Evolutionary conservation across 2,329 filamentous ascomycete species (phyloP).

Genomic region (Incumbomyces delicatus): DNA sequence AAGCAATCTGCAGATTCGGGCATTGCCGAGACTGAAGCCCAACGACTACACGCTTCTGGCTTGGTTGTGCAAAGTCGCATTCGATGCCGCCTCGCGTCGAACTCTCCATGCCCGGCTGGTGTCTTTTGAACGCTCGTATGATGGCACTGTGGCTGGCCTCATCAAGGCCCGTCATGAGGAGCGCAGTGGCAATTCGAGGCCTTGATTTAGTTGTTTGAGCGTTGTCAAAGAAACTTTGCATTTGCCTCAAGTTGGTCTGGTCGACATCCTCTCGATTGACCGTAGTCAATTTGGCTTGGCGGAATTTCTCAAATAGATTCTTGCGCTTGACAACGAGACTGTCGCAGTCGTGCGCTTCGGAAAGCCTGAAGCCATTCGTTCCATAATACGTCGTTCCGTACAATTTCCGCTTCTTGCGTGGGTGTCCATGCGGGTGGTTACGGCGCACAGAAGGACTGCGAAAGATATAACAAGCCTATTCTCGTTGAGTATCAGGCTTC

Average conservation of each 20-base stretch:
- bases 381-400: slow-evolving; percentile 13
- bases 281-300: slow-evolving; percentile 30
- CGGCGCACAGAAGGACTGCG: slow-evolving; percentile 7
- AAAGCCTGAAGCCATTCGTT: slow-evolving; percentile 27
- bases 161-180: slow-evolving; percentile 13
- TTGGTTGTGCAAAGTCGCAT: too few species aligned
- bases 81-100: too few species aligned
- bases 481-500: background rate
- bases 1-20: slow-evolving; percentile 35
- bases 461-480: slow-evolving; percentile 19
- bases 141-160: slow-evolving; percentile 10
- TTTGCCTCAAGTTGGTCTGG: slow-evolving; percentile 28
- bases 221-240: slow-evolving; percentile 16
- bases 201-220: background rate
- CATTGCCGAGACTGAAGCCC: slow-evolving; percentile 35
- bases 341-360: slow-evolving; percentile 29
- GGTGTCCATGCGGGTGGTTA: slow-evolving; percentile 28
- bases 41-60: slow-evolving; percentile 22
- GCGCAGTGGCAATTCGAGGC: slow-evolving; percentile 11
- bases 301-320: slow-evolving; percentile 29
- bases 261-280: slow-evolving; percentile 33
- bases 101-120: too few species aligned
- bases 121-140: slow-evolving; percentile 4
- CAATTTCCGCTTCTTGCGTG: slow-evolving; percentile 50
- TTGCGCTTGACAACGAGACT: slow-evolving; percentile 28